These are phyloP conservation scores for Exophiala sideris DNA, from an alignment of 2,329 filamentous ascomycete genomes.

Conservation along the genomic window DNA sequence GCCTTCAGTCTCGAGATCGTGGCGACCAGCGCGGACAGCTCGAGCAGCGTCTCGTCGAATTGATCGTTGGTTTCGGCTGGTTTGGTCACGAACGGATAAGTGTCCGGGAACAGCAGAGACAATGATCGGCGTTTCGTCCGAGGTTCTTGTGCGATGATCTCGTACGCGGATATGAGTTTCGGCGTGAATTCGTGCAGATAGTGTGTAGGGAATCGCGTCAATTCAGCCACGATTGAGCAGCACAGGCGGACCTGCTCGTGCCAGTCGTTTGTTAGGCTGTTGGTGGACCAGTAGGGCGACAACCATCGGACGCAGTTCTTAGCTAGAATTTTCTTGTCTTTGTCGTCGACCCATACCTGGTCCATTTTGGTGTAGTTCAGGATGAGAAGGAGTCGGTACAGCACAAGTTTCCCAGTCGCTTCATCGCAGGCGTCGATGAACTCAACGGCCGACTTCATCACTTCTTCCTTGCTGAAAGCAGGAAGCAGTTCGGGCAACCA, in stretches of 20 bases:
- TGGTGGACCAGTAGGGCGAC: slow-evolving; percentile 83
- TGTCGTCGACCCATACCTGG: slow-evolving; percentile 73
- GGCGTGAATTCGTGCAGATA: slow-evolving; percentile 87
- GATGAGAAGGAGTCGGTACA: slow-evolving; percentile 90
- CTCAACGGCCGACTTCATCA: slow-evolving; percentile 84
- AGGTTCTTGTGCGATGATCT: slow-evolving; percentile 67
- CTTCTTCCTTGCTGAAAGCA: slow-evolving; percentile 75
- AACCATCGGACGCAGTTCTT: slow-evolving; percentile 88
- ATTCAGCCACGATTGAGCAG: slow-evolving; percentile 85
- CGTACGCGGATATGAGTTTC: slow-evolving; percentile 86
- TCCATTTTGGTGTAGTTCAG: slow-evolving; percentile 78
- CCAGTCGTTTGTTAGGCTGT: slow-evolving; percentile 77
- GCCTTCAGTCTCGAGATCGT: slow-evolving; percentile 72
- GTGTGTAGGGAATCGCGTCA: slow-evolving; percentile 72
- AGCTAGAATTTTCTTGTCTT: slow-evolving; percentile 70
- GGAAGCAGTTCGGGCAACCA: slow-evolving; percentile 90
- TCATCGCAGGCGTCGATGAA: slow-evolving; percentile 87
- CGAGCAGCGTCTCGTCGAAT: slow-evolving; percentile 84
- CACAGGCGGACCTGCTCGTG: slow-evolving; percentile 89
- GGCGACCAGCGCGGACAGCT: slow-evolving; percentile 83
- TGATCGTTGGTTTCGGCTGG: slow-evolving; percentile 57
- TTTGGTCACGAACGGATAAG: slow-evolving; percentile 83
- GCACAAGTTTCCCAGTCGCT: slow-evolving; percentile 83
- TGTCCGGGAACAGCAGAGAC: slow-evolving; percentile 83
- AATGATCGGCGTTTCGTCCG: slow-evolving; percentile 59